Base-by-base conservation (phyloP, 306 rosid species). In the Acacia acuminata region DNA sequence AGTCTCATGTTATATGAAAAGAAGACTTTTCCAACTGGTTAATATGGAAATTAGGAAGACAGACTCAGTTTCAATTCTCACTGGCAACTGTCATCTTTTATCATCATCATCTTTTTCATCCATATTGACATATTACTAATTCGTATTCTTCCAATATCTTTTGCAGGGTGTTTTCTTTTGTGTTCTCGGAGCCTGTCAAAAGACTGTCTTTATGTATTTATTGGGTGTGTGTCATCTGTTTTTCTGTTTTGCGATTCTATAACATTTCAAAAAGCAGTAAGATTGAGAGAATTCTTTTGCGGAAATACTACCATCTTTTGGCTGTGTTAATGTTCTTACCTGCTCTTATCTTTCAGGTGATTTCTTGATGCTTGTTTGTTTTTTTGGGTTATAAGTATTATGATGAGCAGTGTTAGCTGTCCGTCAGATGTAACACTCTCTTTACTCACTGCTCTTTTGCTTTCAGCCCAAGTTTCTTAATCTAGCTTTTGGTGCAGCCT, bases 261-360 rank as follows among this genome's bases (percentile, higher is more conserved):
- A 90, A 89, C 73, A 96, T 94, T 81, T 96, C 98, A 73, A 96
- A 91, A 89, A 92, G 85, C 87, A 94, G 98, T 86, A 96, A 85
- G 94, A 87, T 91, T 38, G 99, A 96, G 93, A 93, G 98, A 68
- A 96, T 96, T 91, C 96, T 96, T 85, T 88, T 96, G 82, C 92
- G 98, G 56, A 96, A 94, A 74, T 96, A 96, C 89, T 96, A 94
- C 86, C 99, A 96, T 87, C 86, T 96, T 76, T 82, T 96, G 96
- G 99, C 99, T 70, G 99, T 96, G 75, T 91, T 68, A 53, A 96
- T 96, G 98, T 96, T 96, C 90, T 69, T 86, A 75, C 99, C 99
- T 82, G 99, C 99, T 80, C 96, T 96, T 79, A 85, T 96, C 85
- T 94, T 88, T 86, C 99, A 94, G 98, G 99, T 96, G 83, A 88